These are phyloP conservation scores for Anthracocystis panici-leucophaei DNA, from an alignment of 1,284 basidiomycete genomes.

Conservation along the genomic window DNA sequence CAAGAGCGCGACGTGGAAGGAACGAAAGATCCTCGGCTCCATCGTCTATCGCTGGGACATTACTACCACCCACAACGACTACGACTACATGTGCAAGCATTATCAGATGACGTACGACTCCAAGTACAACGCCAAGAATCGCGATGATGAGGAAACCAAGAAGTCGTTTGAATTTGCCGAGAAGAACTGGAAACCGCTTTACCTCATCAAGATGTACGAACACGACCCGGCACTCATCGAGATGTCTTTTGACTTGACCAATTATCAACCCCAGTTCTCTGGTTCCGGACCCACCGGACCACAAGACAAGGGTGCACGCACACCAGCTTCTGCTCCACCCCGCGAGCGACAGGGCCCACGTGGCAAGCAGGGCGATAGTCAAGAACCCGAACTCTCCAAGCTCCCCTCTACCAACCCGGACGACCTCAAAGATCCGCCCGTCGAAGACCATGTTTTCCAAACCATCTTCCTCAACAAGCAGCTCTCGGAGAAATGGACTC, in stretches of 20 bases:
- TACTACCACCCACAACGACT: constrained; percentile 75
- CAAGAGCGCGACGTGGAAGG: constrained; percentile 74
- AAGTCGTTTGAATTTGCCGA: constrained; percentile 71
- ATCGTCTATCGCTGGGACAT: constrained; percentile 74
- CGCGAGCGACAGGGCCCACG: constrained; percentile 48
- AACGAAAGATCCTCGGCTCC: constrained; percentile 75
- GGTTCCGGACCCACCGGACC: constrained; percentile 48
- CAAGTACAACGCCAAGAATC: constrained; percentile 68
- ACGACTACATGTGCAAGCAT: constrained; percentile 74
- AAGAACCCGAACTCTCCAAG: constrained; percentile 33
- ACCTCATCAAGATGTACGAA: constrained; percentile 75
- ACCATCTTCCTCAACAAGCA: constrained; percentile 77
- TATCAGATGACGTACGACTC: constrained; percentile 68
- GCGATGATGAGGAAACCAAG: constrained; percentile 69
- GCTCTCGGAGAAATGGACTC: constrained; percentile 73
- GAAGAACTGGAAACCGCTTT: constrained; percentile 72
- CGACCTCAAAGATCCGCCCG: constrained; percentile 56
- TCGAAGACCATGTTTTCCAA: constrained; percentile 75
- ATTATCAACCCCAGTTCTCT: constrained; percentile 75
- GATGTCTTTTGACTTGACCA: constrained; percentile 75
- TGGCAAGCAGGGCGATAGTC: constrained; percentile 45
- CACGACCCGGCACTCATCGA: constrained; percentile 75
- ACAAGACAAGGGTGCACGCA: constrained; percentile 21
- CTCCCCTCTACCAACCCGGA: constrained; percentile 27
- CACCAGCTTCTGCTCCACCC: constrained; percentile 42